A percentile compares a stretch with the other conserved stretches of the same genome.
These are phyloP conservation scores for Entophlyctis helioformis DNA, from an alignment of 192 early-diverging fungal genomes.

Conservation along the genomic window DNA sequence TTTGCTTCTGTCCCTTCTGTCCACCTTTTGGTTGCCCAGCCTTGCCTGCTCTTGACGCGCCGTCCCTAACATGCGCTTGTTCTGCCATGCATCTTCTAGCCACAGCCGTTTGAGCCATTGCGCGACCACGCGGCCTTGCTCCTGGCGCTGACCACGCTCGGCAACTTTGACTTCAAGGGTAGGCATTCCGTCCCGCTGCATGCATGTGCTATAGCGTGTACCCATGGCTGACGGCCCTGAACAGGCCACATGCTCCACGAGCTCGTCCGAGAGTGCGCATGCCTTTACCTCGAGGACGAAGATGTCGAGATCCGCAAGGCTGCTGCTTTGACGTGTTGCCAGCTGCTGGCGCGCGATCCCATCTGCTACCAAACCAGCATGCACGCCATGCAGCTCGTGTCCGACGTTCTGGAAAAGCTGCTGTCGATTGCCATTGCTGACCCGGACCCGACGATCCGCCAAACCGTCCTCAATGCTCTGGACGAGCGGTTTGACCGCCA, in stretches of 20 bases:
- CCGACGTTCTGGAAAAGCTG: slow-evolving; percentile 80
- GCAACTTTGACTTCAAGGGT: slow-evolving; percentile 59
- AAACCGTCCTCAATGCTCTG: slow-evolving; percentile 67
- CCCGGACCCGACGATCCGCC: slow-evolving; percentile 59
- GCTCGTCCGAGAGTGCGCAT: slow-evolving; percentile 77
- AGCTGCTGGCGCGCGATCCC: slow-evolving; percentile 12
- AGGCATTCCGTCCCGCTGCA: no score
- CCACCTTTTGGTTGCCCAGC: no score
- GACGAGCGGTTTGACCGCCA: slow-evolving; percentile 78
- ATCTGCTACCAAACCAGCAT: slow-evolving; percentile 25
- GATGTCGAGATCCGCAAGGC: slow-evolving; percentile 16
- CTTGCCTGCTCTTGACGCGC: no score
- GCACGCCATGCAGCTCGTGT: slow-evolving; percentile 70
- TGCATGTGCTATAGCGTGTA: no score
- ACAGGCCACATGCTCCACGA: slow-evolving; percentile 67
- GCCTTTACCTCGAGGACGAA: slow-evolving; percentile 24
- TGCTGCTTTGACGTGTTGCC: slow-evolving; percentile 20
- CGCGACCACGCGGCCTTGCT: slow-evolving; percentile 53
- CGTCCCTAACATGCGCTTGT: no score
- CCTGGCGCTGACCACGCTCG: slow-evolving; percentile 59
- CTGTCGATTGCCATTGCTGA: slow-evolving; percentile 84
- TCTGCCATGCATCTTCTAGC: no score
- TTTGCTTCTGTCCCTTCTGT: no score
- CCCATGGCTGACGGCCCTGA: not conserved
- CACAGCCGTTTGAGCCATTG: no score